phyloP scores from a whole-genome alignment of 768 basidiomycete species.

The Panaeolus cyanescens region DNA sequence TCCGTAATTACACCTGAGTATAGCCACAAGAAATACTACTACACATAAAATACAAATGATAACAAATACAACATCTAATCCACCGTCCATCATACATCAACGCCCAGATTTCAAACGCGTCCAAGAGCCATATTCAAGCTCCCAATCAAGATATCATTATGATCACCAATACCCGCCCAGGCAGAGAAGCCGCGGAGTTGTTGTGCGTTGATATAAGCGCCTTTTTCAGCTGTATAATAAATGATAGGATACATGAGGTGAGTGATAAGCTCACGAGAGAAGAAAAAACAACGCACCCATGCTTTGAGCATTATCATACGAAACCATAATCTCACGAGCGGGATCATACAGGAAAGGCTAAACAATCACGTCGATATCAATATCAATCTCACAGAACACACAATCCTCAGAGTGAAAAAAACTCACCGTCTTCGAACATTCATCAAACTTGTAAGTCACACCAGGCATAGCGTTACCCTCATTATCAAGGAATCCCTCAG shows the following conservation, averaged over 20 bases:
- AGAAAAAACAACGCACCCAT: too few species aligned
- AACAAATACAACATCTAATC: too few species aligned
- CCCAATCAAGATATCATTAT: slow-evolving; percentile 48
- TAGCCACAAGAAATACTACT: too few species aligned
- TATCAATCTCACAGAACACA: not conserved
- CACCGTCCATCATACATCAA: too few species aligned
- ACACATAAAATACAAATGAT: too few species aligned
- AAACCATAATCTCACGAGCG: slow-evolving; percentile 52
- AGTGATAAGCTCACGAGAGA: not conserved
- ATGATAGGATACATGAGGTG: not conserved
- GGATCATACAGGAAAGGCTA: slow-evolving; percentile 68
- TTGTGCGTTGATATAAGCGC: slow-evolving; percentile 49
- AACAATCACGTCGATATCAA: too few species aligned
- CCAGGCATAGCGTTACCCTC: slow-evolving; percentile 43
- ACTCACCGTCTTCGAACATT: slow-evolving; percentile 71
- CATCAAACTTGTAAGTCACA: slow-evolving; percentile 52
- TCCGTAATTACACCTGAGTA: too few species aligned
- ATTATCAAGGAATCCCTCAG: slow-evolving; percentile 51
- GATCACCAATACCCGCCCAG: slow-evolving; percentile 64
- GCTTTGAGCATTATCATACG: slow-evolving; percentile 64
- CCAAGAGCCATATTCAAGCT: too few species aligned
- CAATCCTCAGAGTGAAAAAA: not conserved
- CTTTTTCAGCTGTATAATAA: slow-evolving; percentile 42
- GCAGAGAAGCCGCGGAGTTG: slow-evolving; percentile 60
- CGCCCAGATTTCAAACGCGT: too few species aligned